Conservation (phyloP, 495 filamentous ascomycete species). For the Hypoxylon fuscum region DNA sequence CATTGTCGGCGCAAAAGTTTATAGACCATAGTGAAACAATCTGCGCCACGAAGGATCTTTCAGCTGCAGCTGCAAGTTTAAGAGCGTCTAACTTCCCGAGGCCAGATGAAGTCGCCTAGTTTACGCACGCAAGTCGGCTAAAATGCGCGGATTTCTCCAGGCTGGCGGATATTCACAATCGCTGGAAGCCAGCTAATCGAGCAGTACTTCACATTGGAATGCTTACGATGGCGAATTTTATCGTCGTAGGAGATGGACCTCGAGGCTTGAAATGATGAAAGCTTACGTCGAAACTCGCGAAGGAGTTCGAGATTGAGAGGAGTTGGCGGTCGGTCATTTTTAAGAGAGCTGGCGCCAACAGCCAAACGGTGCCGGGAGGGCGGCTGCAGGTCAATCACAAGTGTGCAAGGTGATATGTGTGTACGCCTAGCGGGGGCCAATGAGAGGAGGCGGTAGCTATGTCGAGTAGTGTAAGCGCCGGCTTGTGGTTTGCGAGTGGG, state of each 20-base stretch:
- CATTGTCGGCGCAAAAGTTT: constrained; percentile 63
- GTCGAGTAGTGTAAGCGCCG: constrained; percentile 44
- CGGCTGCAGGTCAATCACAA: constrained; percentile 45
- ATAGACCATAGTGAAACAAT: constrained; percentile 50
- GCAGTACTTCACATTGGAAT: constrained; percentile 35
- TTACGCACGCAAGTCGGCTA: constrained; percentile 22
- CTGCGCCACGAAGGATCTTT: constrained; percentile 32
- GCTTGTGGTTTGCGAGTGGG: constrained; percentile 37
- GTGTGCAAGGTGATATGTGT: constrained; percentile 40
- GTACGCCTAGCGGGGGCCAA: constrained; percentile 37
- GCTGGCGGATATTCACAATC: constrained; percentile 28
- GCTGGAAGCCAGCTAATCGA: constrained; percentile 35
- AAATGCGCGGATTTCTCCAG: constrained; percentile 32
- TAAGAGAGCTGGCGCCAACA: constrained; percentile 34
- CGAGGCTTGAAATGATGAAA: constrained; percentile 1
- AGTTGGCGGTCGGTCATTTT: constrained; percentile 45
- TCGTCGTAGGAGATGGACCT: constrained; percentile 13
- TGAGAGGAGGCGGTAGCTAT: constrained; percentile 33
- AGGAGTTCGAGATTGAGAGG: constrained; percentile 32
- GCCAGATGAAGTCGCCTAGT: not conserved
- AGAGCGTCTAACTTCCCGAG: constrained; percentile 16
- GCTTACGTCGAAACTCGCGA: constrained; percentile 31
- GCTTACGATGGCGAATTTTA: constrained; percentile 35
- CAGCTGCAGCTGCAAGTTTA: constrained; percentile 2
- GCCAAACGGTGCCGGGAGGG: constrained; percentile 28